Percentiles rank a stretch among this genome's conserved stretches.
Conservation (phyloP, 2,329 filamentous ascomycete genomes). For the Penicillium sp. region DNA sequence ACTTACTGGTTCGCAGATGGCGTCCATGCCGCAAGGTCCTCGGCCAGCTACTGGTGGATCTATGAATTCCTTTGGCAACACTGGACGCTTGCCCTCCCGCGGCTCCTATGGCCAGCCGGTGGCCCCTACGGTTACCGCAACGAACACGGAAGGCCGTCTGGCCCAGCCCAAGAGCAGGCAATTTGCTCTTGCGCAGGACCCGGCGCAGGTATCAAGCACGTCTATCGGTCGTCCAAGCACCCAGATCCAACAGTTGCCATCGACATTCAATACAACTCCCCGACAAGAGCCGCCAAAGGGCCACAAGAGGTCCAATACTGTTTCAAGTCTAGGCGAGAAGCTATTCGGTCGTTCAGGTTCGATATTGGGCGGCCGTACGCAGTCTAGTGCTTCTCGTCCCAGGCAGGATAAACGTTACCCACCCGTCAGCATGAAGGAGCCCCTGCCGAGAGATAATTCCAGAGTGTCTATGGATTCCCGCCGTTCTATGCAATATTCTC, state of each 20-base stretch:
- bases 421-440: constrained; percentile 83
- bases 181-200: constrained; percentile 64
- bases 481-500: constrained; percentile 67
- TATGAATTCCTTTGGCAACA: constrained; percentile 60
- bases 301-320: constrained; percentile 71
- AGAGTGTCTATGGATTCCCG: constrained; percentile 72
- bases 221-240: constrained; percentile 62
- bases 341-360: constrained; percentile 81
- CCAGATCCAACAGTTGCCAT: constrained; percentile 56
- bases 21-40: constrained; percentile 45
- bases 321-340: constrained; percentile 78
- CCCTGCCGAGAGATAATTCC: constrained; percentile 59
- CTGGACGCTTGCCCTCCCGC: constrained; percentile 66
- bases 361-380: constrained; percentile 64
- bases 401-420: constrained; percentile 70
- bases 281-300: constrained; percentile 47
- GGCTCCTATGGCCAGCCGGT: constrained; percentile 85
- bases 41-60: constrained; percentile 82
- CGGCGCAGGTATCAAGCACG: constrained; percentile 49
- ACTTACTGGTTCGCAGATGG: constrained; percentile 46
- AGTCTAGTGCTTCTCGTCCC: constrained; percentile 40
- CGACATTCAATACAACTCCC: constrained; percentile 58
- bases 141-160: constrained; percentile 85
- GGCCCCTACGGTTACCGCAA: constrained; percentile 80
- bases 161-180: constrained; percentile 73